Base-by-base conservation (phyloP, 805 yeast species). In the Kluyveromyces dobzhanskii region DNA sequence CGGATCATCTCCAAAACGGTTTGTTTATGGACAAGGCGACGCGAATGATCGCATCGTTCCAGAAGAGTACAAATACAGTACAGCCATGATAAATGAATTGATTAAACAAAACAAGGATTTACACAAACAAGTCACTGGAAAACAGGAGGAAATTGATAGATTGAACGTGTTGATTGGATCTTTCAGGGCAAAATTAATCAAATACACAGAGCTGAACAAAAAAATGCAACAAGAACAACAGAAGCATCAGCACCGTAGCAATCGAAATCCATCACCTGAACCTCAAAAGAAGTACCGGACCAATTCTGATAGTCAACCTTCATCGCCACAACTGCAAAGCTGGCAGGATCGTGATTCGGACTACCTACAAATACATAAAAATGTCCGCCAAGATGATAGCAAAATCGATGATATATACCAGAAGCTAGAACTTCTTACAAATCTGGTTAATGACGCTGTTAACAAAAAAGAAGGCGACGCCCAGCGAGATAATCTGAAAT, bases 21-120 rank as follows among this genome's bases (percentile, higher is more conserved):
- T 24, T 17, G 30, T 5, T 12, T 34, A 23, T 17, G 30, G 37
- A 6, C 12, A 14, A 5, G 13, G 13, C 17, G 38, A 28, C 8
- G 29, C 30, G 11, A 39, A 44, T 26, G 62, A 54, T 14, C 46
- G 48, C 26, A 46, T 56, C 13, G 41, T 58, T 17, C 62, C 61
- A 4, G 66, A 61, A 25, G 65, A 60, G 33, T 59, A 61, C 37
- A 57, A 57, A 38, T 50, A 59, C 28, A 62, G 56, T 34, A 53
- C 66, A 3, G 56, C 60, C 35, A 61, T 62, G 58, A 51, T 64
- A 14, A 71, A 66, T 39, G 60, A 59, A 38, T 48, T 65, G 24
- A 53, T 62, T 16, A 54, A 54, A 23, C 64, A 66, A 29, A 59
- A 61, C 25, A 69, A 65, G 37, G 56, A 55, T 4, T 50, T 65